Percentiles rank a stretch among this genome's conserved stretches.
phyloP scores from a whole-genome alignment of 2,329 filamentous ascomycete genomes.

The Penicillium sp. region DNA sequence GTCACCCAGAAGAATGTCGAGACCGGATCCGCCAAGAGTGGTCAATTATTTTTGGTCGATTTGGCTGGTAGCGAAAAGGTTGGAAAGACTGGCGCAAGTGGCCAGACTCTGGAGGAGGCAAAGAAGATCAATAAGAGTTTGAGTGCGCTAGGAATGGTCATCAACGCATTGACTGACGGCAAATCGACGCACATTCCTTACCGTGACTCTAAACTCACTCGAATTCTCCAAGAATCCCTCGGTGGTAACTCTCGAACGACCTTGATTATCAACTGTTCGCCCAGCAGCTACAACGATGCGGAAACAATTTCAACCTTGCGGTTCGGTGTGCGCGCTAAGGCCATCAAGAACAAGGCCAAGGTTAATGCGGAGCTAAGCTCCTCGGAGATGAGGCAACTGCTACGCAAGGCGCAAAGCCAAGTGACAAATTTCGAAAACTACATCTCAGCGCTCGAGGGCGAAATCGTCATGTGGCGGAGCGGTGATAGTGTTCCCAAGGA shows the following conservation, averaged over 20 bases:
- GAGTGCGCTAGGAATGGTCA: constrained; percentile 97
- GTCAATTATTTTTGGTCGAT: constrained; percentile 95
- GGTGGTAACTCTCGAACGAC: constrained; percentile 98
- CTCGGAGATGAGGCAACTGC: constrained; percentile 84
- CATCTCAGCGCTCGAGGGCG: constrained; percentile 75
- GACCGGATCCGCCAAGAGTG: constrained; percentile 92
- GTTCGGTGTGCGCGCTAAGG: constrained; percentile 94
- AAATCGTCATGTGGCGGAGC: constrained; percentile 81
- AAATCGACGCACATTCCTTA: constrained; percentile 97
- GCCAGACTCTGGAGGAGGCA: constrained; percentile 94
- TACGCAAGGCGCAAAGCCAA: constrained; percentile 89
- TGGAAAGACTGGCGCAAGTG: constrained; percentile 95
- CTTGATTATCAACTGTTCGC: constrained; percentile 98
- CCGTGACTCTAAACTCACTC: constrained; percentile 94
- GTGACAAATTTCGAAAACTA: constrained; percentile 86
- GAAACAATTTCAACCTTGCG: constrained; percentile 90
- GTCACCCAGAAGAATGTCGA: constrained; percentile 97
- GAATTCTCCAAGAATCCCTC: constrained; percentile 93
- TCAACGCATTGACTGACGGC: constrained; percentile 93
- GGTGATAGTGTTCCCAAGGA: constrained; percentile 89
- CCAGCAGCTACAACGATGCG: constrained; percentile 94
- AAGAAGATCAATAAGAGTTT: constrained; percentile 99
- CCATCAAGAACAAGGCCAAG: constrained; percentile 99
- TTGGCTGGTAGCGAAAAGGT: constrained; percentile 98
- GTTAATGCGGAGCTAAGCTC: constrained; percentile 97